phyloP scores from a whole-genome alignment of 768 basidiomycete genomes.

The Royoungia palumana region DNA sequence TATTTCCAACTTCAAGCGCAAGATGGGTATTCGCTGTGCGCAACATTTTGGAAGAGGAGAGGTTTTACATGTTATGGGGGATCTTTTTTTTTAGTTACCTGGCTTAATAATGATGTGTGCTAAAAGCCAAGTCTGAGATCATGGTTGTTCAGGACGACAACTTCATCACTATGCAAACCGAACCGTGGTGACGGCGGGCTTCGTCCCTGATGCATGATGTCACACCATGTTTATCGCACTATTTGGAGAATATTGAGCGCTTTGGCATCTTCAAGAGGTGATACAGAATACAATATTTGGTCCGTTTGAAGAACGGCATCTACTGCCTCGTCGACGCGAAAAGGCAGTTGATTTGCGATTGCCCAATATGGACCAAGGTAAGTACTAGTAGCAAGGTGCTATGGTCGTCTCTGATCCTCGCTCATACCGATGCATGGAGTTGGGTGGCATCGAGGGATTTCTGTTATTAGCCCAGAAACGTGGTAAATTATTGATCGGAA shows the following conservation, averaged over 20 bases:
- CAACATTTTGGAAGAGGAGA: conserved; percentile 17
- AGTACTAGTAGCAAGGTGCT: background rate
- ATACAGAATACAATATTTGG: conserved; percentile 32
- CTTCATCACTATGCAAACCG: conserved; percentile 29
- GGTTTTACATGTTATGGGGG: conserved; percentile 28
- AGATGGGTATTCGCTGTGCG: conserved; percentile 24
- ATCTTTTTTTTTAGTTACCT: conserved; percentile 10
- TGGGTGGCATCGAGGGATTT: conserved; percentile 31
- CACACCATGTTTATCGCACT: background rate
- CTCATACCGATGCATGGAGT: conserved; percentile 15
- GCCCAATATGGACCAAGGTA: conserved; percentile 32
- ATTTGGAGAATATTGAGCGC: conserved; percentile 21
- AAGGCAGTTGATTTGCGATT: conserved; percentile 18
- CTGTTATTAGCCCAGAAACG: background rate
- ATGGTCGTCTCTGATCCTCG: background rate
- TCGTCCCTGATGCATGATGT: background rate
- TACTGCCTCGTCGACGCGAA: conserved; percentile 28
- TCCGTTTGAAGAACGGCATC: conserved; percentile 26
- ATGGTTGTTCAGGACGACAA: conserved; percentile 22
- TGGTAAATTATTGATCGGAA: background rate
- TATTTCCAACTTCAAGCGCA: conserved; percentile 22
- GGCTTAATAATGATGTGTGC: background rate
- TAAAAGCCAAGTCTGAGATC: no score
- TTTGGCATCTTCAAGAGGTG: conserved; percentile 26
- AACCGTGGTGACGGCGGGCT: conserved; percentile 25